Conservation (phyloP, 176 grass and related monocot genomes). For the Rhynchospora tenuis region DNA sequence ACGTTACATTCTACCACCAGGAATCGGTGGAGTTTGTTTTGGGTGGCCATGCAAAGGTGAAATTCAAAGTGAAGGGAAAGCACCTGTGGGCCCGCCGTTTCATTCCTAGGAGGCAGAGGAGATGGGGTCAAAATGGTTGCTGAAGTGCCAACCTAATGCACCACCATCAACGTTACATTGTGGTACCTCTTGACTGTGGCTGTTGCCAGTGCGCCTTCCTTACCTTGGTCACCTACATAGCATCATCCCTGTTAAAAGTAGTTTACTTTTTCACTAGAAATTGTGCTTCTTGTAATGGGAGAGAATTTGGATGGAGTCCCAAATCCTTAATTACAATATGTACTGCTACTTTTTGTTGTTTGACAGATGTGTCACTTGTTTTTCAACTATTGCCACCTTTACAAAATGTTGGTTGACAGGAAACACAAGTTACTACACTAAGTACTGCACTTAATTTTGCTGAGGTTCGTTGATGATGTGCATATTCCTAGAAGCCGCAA, state of each 20-base stretch:
- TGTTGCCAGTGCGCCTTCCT: not conserved
- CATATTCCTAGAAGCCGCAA: no score
- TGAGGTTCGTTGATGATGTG: no score
- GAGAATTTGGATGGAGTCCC: not conserved
- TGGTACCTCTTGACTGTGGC: not conserved
- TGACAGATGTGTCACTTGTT: no score
- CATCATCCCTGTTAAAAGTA: not conserved
- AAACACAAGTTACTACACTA: no score
- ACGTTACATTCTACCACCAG: conserved; percentile 42
- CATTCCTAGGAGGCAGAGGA: conserved; percentile 46
- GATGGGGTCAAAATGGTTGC: not conserved
- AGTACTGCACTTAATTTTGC: no score
- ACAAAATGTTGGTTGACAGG: no score
- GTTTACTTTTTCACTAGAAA: not conserved
- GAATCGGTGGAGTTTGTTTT: conserved; percentile 30
- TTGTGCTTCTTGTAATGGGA: not conserved
- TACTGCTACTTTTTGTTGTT: not conserved
- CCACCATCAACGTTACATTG: not conserved
- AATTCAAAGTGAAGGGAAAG: conserved; percentile 46
- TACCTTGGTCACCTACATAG: not conserved
- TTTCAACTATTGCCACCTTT: no score
- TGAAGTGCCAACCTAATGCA: not conserved
- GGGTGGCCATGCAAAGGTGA: conserved; percentile 26
- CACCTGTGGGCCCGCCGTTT: conserved; percentile 61
- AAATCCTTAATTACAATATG: not conserved